Percentiles rank a stretch among this genome's conserved stretches.
Evolutionary conservation across 306 rosid genomes (phyloP).

Genomic region (Oemleria cerasiformis): DNA sequence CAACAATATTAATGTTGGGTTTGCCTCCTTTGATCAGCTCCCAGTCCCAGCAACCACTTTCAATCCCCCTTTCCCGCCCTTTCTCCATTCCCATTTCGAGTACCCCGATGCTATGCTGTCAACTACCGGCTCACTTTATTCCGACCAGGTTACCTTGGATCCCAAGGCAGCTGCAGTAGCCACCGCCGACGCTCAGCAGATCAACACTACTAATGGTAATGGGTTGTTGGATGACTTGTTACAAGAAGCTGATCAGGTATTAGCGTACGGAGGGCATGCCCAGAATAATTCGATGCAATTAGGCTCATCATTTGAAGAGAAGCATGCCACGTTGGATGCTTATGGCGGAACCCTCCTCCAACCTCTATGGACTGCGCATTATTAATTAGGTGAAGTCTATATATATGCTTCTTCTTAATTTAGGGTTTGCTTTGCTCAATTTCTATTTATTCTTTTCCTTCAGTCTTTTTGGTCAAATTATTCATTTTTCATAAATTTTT

Average conservation of each 20-base stretch:
- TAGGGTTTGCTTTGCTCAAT: not conserved
- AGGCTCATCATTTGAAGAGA: slow-evolving; percentile 36
- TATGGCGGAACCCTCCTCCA: slow-evolving; percentile 36
- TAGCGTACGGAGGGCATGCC: slow-evolving; percentile 22
- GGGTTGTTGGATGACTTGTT: slow-evolving; percentile 55
- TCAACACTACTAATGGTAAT: slow-evolving; percentile 11
- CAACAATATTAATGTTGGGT: too few relatives aligned
- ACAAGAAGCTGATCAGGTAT: slow-evolving; percentile 44
- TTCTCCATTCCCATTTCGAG: slow-evolving; percentile 38
- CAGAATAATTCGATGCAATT: slow-evolving; percentile 2
- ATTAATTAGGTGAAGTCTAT: not conserved
- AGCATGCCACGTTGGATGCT: slow-evolving; percentile 32
- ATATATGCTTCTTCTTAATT: too few relatives aligned
- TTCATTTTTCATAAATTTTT: not conserved
- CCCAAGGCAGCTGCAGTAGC: slow-evolving; percentile 23
- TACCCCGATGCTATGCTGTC: slow-evolving; percentile 14
- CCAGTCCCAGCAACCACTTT: slow-evolving; percentile 36
- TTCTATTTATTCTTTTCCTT: not conserved
- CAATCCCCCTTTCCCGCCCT: slow-evolving; percentile 32
- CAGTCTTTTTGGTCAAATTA: not conserved
- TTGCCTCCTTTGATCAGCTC: slow-evolving; percentile 15
- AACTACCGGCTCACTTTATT: slow-evolving; percentile 15
- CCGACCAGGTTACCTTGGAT: slow-evolving; percentile 30
- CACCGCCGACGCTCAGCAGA: too few relatives aligned
- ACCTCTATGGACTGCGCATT: slow-evolving; percentile 42